Conservation (phyloP, 768 basidiomycete species). For the Naganishia antarctica region DNA sequence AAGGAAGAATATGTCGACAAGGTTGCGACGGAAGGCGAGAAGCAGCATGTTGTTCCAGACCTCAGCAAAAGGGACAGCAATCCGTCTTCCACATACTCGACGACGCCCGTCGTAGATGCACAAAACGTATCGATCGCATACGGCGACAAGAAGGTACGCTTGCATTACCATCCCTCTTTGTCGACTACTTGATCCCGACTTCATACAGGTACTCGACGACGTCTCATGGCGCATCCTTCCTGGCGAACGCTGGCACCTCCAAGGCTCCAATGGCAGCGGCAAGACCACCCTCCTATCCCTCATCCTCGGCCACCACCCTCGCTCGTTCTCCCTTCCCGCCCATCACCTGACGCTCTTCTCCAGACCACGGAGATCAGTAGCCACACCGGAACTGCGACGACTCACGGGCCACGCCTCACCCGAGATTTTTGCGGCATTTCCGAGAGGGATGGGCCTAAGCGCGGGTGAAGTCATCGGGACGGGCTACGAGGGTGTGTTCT, state of each 20-base stretch:
- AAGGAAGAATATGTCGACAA: conserved; percentile 54
- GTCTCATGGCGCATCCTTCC: conserved; percentile 76
- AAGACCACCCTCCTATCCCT: conserved; percentile 90
- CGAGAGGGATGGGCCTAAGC: conserved; percentile 60
- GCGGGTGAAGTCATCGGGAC: conserved; percentile 79
- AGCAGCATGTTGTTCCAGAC: conserved; percentile 1
- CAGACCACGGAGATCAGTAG: conserved; percentile 59
- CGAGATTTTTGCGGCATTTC: conserved; percentile 87
- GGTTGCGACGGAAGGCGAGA: neutral
- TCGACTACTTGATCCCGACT: conserved; percentile 3
- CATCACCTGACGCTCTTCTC: conserved; percentile 61
- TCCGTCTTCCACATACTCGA: neutral
- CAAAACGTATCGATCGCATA: conserved; percentile 68
- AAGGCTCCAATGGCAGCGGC: conserved; percentile 86
- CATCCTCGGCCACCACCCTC: conserved; percentile 89
- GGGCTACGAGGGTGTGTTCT: conserved; percentile 80
- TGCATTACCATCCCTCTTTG: neutral
- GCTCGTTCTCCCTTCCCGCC: conserved; percentile 68
- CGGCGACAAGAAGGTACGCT: conserved; percentile 58
- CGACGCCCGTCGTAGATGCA: conserved; percentile 58
- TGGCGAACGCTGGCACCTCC: conserved; percentile 84
- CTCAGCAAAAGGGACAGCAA: neutral
- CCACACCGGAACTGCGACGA: conserved; percentile 63
- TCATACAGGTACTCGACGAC: conserved; percentile 70
- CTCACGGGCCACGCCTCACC: conserved; percentile 78